These are phyloP conservation scores for Cornus florida DNA, from an alignment of 148 eudicot genomes.

Conservation along the genomic window DNA sequence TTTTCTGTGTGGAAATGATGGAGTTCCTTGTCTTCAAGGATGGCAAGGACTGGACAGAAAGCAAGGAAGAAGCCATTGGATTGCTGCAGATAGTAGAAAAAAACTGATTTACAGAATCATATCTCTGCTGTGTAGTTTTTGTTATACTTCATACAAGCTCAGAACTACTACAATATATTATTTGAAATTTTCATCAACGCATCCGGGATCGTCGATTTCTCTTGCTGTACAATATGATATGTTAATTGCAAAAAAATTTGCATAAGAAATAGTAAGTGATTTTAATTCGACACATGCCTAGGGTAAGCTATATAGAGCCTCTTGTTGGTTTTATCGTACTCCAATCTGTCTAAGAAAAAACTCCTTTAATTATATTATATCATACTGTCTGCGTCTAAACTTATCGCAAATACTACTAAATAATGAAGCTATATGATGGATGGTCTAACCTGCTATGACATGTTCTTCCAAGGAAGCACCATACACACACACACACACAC, in stretches of 20 bases:
- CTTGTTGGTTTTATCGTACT: no score
- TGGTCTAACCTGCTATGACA: conserved; percentile 7
- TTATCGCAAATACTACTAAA: not conserved
- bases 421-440: no score
- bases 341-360: no score
- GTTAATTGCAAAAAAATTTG: no score
- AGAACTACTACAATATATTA: not conserved
- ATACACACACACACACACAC: no score
- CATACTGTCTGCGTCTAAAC: not conserved
- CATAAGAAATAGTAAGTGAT: no score
- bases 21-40: conserved; percentile 26
- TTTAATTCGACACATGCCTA: no score
- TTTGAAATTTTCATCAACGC: not conserved
- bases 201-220: not conserved
- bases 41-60: conserved; percentile 20
- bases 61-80: conserved; percentile 17
- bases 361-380: no score
- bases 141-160: not conserved
- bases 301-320: no score
- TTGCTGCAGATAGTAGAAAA: conserved; percentile 5
- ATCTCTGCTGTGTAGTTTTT: no score
- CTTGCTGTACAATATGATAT: not conserved
- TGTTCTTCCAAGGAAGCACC: not conserved
- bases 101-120: not conserved
- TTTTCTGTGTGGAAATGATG: conserved; percentile 18